phyloP scores from a whole-genome alignment of 2,329 filamentous ascomycete species.

The Diaporthe humulicola region DNA sequence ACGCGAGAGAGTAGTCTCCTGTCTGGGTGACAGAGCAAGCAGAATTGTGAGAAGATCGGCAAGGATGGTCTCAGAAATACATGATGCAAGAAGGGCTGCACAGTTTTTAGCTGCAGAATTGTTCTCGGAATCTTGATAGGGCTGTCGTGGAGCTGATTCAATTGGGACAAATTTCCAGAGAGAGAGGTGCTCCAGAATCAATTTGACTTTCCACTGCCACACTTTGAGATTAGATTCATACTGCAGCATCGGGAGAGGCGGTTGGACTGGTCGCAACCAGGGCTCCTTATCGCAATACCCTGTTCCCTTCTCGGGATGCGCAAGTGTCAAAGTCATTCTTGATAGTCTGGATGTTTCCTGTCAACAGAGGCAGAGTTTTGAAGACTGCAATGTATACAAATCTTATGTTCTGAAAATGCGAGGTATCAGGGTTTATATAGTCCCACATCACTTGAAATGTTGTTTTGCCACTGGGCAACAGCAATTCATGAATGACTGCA shows the following conservation, averaged over 20 bases:
- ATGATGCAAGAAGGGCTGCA: neutral
- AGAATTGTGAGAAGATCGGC: neutral
- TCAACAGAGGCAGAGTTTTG: neutral
- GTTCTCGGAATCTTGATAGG: neutral
- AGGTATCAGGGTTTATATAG: neutral
- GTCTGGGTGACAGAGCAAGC: neutral
- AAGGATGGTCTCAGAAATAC: neutral
- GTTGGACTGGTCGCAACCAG: neutral
- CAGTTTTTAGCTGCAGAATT: neutral
- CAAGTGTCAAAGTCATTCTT: neutral
- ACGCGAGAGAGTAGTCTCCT: neutral
- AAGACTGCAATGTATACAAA: no score
- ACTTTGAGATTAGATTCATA: neutral
- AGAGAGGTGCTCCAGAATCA: neutral
- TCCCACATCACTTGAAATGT: no score
- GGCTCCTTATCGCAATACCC: neutral
- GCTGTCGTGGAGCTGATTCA: neutral
- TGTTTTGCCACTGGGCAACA: neutral
- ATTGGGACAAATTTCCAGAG: neutral
- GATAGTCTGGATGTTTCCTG: neutral
- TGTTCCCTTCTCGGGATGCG: no score
- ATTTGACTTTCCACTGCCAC: neutral
- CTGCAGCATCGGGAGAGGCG: neutral
- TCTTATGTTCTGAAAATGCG: neutral
- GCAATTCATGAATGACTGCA: neutral